Base-by-base conservation (phyloP, 495 filamentous ascomycete genomes). In the Penicillium lagena region DNA sequence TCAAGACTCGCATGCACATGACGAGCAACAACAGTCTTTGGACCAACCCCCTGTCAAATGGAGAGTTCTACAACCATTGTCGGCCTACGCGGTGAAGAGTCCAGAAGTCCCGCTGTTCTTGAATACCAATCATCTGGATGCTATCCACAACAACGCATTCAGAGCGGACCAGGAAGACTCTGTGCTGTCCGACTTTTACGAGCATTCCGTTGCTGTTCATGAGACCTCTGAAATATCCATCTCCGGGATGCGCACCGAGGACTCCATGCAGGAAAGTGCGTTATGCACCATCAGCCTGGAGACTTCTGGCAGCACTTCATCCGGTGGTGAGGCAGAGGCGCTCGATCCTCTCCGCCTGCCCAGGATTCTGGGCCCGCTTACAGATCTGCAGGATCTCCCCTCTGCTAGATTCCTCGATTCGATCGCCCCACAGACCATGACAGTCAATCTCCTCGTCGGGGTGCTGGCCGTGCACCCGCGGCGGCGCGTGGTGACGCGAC, bases 341-440 rank as follows among this genome's bases (percentile, higher is more conserved):
- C 29, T 29, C 8, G 42, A 40, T 31, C 39, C 43, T 39, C 39
- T 46, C 30, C 32, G 46, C 9, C 41, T 46, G 11, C 43, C 60
- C 11, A 51, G 51, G 3, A 58, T 59, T 1, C 51, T 53, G 27
- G 61, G 66, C 9, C 42, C 37, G 10, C 58, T 93, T n/a, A 80
- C 64, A 30, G 70, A 87, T 53, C 71, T 97, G 17, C 71, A 76
- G 39, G 75, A 80, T 50, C 68, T 97, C 28, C 91, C 91, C 6
- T 79, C 70, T 14, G 81, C 85, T 0, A 55, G 54, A n/a, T 76
- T 88, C 58, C 64, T 97, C 2, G 55, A 64, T 9, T 78, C 77
- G 2, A 87, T 95, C 43, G 65, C 68, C 22, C 89, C 89, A 1
- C 85, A 89, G 60, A 95, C 89, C 4, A 82, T 89, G 70, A 80